Evolutionary conservation across 192 early-diverging fungal species (phyloP).

Genomic region (Phycomyces blakesleeanus): DNA sequence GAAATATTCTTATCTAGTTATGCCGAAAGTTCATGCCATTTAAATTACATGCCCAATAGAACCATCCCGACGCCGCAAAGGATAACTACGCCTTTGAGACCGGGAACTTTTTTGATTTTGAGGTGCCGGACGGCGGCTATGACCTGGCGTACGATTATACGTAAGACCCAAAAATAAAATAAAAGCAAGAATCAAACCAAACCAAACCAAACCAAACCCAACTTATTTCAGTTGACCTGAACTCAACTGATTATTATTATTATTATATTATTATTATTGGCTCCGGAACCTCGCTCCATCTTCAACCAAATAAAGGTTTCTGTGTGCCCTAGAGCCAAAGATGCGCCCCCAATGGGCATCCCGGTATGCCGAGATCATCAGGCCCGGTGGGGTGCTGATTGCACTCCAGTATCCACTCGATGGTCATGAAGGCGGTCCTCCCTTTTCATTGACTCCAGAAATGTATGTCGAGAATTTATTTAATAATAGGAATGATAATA

Average conservation of each 20-base stretch:
- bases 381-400: slow-evolving; percentile 65
- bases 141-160: slow-evolving; percentile 83
- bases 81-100: slow-evolving; percentile 41
- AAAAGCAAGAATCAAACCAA: not conserved
- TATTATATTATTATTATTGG: not conserved
- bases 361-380: slow-evolving; percentile 61
- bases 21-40: too few relatives aligned
- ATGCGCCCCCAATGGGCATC: slow-evolving; percentile 62
- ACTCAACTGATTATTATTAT: not conserved
- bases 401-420: slow-evolving; percentile 74
- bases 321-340: slow-evolving; percentile 69
- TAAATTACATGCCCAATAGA: slow-evolving; percentile 7
- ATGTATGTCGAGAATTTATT: slow-evolving; percentile 50
- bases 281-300: not conserved
- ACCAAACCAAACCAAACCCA: not conserved
- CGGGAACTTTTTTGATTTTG: slow-evolving; percentile 74
- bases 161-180: slow-evolving; percentile 30
- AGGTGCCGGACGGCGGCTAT: slow-evolving; percentile 50
- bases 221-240: not conserved
- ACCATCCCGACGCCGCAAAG: slow-evolving; percentile 29
- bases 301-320: slow-evolving; percentile 48
- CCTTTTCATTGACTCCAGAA: slow-evolving; percentile 61
- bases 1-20: not conserved
- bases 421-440: slow-evolving; percentile 67
- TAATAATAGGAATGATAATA: too few relatives aligned